Evolutionary conservation across 148 eudicot genomes (phyloP).

Genomic region (Silene uniflora): DNA sequence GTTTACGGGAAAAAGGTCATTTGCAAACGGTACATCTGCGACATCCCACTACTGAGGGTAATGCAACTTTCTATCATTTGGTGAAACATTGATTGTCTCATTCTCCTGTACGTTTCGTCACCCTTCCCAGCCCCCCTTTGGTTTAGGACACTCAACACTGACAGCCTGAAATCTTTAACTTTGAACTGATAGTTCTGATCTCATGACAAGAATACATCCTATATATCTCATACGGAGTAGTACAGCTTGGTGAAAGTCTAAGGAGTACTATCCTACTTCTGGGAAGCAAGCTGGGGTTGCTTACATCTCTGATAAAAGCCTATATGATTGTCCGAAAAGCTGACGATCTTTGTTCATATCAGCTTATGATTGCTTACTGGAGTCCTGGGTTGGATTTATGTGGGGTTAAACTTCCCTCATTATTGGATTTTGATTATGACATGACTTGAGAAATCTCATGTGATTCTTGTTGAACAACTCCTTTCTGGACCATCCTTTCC

Average conservation of each 20-base stretch:
- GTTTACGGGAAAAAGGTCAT: no score
- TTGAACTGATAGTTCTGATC: not conserved
- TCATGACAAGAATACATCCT: not conserved
- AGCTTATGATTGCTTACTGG: conserved; percentile 4
- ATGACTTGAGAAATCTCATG: conserved; percentile 10
- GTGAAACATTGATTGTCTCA: not conserved
- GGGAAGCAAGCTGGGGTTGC: not conserved
- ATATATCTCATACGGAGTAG: not conserved
- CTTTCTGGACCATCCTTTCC: conserved; percentile 3
- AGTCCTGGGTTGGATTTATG: not conserved
- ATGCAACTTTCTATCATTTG: not conserved
- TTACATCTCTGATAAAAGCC: conserved; percentile 11
- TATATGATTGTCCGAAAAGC: conserved; percentile 8
- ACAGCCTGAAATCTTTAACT: not conserved
- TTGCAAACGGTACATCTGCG: no score
- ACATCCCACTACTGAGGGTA: not conserved
- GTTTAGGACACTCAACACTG: not conserved
- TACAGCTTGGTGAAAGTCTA: conserved; percentile 7
- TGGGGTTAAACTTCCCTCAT: not conserved
- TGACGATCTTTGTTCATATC: not conserved
- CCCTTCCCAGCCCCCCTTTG: not conserved
- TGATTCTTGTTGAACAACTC: not conserved
- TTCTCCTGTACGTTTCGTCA: not conserved
- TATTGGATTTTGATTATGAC: conserved; percentile 13
- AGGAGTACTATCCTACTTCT: conserved; percentile 2